Evolutionary conservation across 129 eudicot species (phyloP).

Genomic region (Lactuca saligna): DNA sequence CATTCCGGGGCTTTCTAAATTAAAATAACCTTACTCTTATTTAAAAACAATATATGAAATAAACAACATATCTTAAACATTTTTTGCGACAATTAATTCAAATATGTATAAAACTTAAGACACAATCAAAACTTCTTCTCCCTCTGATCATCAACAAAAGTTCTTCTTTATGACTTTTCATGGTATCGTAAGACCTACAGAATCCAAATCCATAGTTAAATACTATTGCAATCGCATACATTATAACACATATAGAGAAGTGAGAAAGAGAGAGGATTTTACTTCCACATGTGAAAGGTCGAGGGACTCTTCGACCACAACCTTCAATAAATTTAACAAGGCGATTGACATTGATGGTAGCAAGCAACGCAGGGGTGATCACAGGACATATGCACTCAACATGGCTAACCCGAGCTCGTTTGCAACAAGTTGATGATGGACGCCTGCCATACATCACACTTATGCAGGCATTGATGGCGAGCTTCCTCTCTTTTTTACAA

Average conservation of each 20-base stretch:
- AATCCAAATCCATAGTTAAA: constrained; percentile 1
- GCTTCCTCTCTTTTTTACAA: constrained; percentile 44
- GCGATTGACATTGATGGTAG: constrained; percentile 32
- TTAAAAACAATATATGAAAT: not conserved
- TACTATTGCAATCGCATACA: not conserved
- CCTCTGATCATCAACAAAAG: not conserved
- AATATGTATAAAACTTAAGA: not conserved
- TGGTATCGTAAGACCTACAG: constrained; percentile 27
- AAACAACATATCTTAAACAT: not conserved
- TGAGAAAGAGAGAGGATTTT: constrained; percentile 17
- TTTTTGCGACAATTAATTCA: not conserved
- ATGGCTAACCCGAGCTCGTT: constrained; percentile 42
- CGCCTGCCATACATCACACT: constrained; percentile 32
- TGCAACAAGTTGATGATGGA: constrained; percentile 44
- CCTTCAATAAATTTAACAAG: constrained; percentile 38
- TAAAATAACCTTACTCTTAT: not conserved
- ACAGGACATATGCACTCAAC: constrained; percentile 47
- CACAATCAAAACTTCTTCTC: not conserved
- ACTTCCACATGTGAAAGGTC: constrained; percentile 55
- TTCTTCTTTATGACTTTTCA: not conserved
- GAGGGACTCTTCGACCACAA: constrained; percentile 62
- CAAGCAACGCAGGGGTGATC: constrained; percentile 43
- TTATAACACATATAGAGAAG: not conserved
- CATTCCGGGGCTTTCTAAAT: not conserved
- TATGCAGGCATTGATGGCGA: constrained; percentile 40